Evolutionary conservation across 352 stramenopile genomes (phyloP), one percentile per base, ranked within the genome.

Genomic region (Phytophthora pisi): DNA sequence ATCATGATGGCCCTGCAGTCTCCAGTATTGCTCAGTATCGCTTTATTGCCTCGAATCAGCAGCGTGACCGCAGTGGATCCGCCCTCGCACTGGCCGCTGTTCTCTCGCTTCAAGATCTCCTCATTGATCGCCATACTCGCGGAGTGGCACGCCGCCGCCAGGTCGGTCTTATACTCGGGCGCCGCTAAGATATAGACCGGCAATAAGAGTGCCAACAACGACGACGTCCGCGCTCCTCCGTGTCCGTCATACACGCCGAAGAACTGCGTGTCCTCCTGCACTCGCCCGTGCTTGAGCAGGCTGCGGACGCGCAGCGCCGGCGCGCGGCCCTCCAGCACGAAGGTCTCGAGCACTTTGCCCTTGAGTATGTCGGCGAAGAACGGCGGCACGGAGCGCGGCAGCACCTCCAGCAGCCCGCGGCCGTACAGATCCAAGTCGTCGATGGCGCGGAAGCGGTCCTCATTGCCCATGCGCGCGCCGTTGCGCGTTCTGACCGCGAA

Each of bases 181-280:
- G 83, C 70, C n/a, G 83, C 66, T 2, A 90, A 68, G n/a, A 93
- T 53, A 66, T 89, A 95, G 11, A 92, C 49, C 10, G 84, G 84
- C 47, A 93, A 78, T 9, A 92, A 65, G 53, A 91, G 72, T 24
- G 84, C 84, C 30, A 93, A 56, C 5, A 92, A 57, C 20, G 79
- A 84, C 34, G 82, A 91, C 47, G 82, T 86, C 46, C 69, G 71
- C 9, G 72, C 79, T 18, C 86, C 86, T 26, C 84, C 86, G 42
- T 94, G 86, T 38, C 86, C 86, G 53, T 94, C 86, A 61, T 89
- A 94, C n/a, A 94, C 64, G 7, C 82, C 86, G 51, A 83, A 92
- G 50, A 91, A 86, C 68, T 82, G 77, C 16, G 84, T 94, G 52
- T 79, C 72, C 26, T 70, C 54, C 23, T 57, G 68, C 4, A 46